Evolutionary conservation across 805 yeast species (phyloP).

Genomic region (Wickerhamiella parazyma): DNA sequence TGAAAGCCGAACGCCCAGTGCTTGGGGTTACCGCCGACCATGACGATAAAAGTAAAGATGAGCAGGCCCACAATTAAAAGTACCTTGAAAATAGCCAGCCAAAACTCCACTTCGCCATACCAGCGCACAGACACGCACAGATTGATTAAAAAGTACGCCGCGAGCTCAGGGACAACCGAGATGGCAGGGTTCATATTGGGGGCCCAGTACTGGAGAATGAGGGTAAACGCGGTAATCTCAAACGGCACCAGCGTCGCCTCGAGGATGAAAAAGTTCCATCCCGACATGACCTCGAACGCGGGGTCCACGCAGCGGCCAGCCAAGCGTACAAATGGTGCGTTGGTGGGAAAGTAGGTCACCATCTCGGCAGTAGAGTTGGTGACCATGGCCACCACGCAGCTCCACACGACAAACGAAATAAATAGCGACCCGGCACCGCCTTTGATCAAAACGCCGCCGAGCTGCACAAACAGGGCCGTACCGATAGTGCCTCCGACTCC

Average conservation of each 20-base stretch:
- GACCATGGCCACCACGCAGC: slow-evolving; percentile 49
- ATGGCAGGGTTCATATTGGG: slow-evolving; percentile 61
- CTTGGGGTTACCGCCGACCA: slow-evolving; percentile 78
- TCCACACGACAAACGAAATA: slow-evolving; percentile 55
- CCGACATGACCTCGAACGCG: slow-evolving; percentile 60
- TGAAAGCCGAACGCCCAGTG: slow-evolving; percentile 50
- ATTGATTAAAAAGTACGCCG: slow-evolving; percentile 49
- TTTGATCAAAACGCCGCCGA: slow-evolving; percentile 35
- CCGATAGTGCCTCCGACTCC: slow-evolving; percentile 22
- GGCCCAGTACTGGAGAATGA: slow-evolving; percentile 74
- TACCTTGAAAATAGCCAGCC: slow-evolving; percentile 62
- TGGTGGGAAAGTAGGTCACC: slow-evolving; percentile 61
- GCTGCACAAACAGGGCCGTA: slow-evolving; percentile 19
- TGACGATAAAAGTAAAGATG: slow-evolving; percentile 60
- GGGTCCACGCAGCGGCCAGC: slow-evolving; percentile 67
- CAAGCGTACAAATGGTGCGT: slow-evolving; percentile 63
- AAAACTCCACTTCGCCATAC: slow-evolving; percentile 76
- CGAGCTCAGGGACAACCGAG: slow-evolving; percentile 51
- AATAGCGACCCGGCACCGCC: slow-evolving; percentile 63
- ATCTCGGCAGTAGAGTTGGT: slow-evolving; percentile 67
- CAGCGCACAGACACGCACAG: slow-evolving; percentile 51
- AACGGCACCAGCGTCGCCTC: slow-evolving; percentile 70
- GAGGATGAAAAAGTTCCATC: slow-evolving; percentile 68
- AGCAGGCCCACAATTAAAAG: slow-evolving; percentile 62
- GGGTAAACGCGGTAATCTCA: slow-evolving; percentile 68